Percentiles rank a stretch among this genome's conserved stretches.
These are phyloP conservation scores for Ricinus communis DNA, from an alignment of 345 rosid genomes.

Conservation along the genomic window DNA sequence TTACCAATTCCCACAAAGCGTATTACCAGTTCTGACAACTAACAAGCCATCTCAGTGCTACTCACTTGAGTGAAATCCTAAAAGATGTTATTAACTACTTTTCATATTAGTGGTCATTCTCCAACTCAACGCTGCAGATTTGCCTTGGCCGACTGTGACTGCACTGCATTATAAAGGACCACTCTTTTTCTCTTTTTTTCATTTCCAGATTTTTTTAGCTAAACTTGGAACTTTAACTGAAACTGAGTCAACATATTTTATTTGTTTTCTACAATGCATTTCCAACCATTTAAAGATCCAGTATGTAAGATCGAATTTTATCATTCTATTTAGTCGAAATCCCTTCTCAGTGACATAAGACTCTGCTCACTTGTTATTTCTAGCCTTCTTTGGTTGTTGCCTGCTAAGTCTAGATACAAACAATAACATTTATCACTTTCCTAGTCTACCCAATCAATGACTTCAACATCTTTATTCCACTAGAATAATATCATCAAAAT, in stretches of 20 bases:
- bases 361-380: no score
- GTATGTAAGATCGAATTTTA: neutral
- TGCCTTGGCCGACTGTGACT: neutral
- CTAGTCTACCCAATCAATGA: neutral
- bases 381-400: neutral
- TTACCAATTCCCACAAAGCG: neutral
- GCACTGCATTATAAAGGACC: no score
- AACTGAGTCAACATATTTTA: no score
- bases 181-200: no score
- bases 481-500: neutral
- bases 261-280: no score
- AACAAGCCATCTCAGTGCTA: neutral
- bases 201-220: no score
- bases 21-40: neutral
- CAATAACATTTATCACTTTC: neutral
- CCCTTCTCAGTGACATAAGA: no score
- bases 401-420: constrained; percentile 1
- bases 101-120: no score
- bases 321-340: neutral
- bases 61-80: no score
- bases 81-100: no score
- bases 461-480: neutral
- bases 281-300: neutral
- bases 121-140: neutral
- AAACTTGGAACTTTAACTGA: no score